These are phyloP conservation scores for Passiflora organensis DNA, from an alignment of 345 rosid genomes.

Conservation along the genomic window DNA sequence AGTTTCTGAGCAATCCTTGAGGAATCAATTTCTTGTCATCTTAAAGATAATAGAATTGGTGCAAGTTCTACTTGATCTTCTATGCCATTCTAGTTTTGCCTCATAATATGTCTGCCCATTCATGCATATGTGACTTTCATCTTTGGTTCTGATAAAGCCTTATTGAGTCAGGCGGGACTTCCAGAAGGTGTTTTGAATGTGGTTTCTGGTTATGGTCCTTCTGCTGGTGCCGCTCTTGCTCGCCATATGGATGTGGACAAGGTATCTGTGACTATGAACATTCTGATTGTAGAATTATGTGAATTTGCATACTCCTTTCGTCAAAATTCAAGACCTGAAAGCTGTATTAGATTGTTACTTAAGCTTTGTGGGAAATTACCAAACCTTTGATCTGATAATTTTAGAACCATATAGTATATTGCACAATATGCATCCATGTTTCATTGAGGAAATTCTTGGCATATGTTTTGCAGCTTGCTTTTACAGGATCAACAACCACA, in stretches of 20 bases:
- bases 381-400: neutral
- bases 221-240: slow-evolving; percentile 86
- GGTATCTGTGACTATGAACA: slow-evolving; percentile 34
- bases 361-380: neutral
- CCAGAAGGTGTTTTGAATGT: slow-evolving; percentile 88
- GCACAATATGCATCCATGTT: neutral
- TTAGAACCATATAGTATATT: neutral
- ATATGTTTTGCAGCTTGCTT: slow-evolving; percentile 59
- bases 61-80: too few species aligned
- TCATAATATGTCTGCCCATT: neutral
- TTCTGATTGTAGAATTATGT: neutral
- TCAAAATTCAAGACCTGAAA: too few species aligned
- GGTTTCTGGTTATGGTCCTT: slow-evolving; percentile 80
- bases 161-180: slow-evolving; percentile 68
- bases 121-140: neutral
- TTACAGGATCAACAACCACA: slow-evolving; percentile 82
- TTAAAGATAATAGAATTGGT: too few species aligned
- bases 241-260: slow-evolving; percentile 91
- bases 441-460: neutral
- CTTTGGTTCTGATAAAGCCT: slow-evolving; percentile 2
- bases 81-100: too few species aligned
- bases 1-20: neutral
- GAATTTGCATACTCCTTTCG: neutral
- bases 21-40: neutral
- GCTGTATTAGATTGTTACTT: neutral